Base-by-base conservation (phyloP, 2,329 filamentous ascomycete genomes). In the Byssochlamys sp. region DNA sequence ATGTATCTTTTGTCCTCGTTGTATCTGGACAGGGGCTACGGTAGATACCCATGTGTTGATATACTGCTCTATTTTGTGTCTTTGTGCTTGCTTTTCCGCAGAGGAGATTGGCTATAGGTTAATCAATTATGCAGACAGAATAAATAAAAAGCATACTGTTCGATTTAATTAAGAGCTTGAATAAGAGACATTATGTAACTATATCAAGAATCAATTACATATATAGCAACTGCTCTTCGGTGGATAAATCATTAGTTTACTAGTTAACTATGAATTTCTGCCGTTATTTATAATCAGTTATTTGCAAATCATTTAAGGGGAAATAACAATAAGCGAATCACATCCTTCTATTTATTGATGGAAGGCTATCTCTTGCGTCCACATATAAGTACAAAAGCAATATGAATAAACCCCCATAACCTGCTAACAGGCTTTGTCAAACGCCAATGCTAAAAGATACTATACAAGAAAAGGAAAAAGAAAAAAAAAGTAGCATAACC, bases 1-100 rank as follows among this genome's bases (percentile, higher is more conserved):
- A 59, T 61, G 45, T 35, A 56, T 56, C 58, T 62, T 48, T 50
- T 51, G 5, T 51, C 14, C 49, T 26, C 7, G 14, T 9, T 51
- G 49, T 51, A 28, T 51, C 49, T 11, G 49, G 11, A 58, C 60
- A 58, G 56, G 55, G 61, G 57, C 61, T 60, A 64, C 62, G 60
- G 65, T 67, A 61, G 63, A 70, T 71, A 69, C 66, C 68, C 66
- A 64, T 64, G 62, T 59, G 63, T 65, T 63, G 57, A 62, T 59
- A 61, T 45, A 54, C 57, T 62, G 29, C 7, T 31, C 7, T 31
- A 10, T 31, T 31, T 31, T 31, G 29, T 9, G 9, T 9, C 11
- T 31, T 31, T 11, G 29, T 10, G 9, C 11, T 19, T 45, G 14
- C 9, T 45, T 45, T 24, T 45, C 39, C 19, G 19, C 39, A 24